These are phyloP conservation scores for Xerocomellus dryophilus DNA, from an alignment of 768 basidiomycete genomes.

Conservation along the genomic window DNA sequence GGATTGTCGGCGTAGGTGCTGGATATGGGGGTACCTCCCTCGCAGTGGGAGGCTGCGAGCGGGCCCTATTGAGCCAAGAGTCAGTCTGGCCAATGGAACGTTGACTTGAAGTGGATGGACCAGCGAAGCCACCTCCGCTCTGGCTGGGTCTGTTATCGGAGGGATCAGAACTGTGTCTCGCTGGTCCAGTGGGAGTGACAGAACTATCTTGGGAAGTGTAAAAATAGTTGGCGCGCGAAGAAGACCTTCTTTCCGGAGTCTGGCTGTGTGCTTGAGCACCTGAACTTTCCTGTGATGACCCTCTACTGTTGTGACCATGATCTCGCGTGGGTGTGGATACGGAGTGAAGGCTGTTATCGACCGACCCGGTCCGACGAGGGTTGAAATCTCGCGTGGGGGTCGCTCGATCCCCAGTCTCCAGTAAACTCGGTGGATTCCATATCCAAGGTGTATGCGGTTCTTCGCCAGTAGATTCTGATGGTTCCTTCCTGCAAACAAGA, in stretches of 20 bases:
- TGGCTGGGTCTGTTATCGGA: constrained; percentile 11
- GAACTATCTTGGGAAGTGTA: constrained; percentile 20
- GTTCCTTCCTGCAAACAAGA: constrained; percentile 17
- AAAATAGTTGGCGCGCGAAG: constrained; percentile 15
- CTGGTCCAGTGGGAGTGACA: constrained; percentile 10
- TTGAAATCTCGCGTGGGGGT: constrained; percentile 30
- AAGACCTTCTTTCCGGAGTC: constrained; percentile 23
- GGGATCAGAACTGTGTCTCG: constrained; percentile 28
- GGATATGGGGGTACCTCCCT: constrained; percentile 28
- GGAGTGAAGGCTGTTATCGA: constrained; percentile 9
- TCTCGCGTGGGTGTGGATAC: constrained; percentile 25
- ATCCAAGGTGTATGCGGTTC: constrained; percentile 66
- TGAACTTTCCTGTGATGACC: constrained; percentile 11
- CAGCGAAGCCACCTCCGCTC: constrained; percentile 4
- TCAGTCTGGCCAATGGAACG: constrained; percentile 15
- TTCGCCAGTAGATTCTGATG: constrained; percentile 36
- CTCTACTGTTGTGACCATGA: constrained; percentile 15
- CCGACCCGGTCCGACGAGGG: constrained; percentile 22
- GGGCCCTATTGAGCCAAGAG: constrained; percentile 22
- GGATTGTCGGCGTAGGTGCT: constrained; percentile 25
- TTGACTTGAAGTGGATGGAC: constrained; percentile 18
- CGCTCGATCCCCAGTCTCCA: constrained; percentile 27
- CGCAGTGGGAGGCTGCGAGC: constrained; percentile 16
- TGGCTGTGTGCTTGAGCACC: constrained; percentile 17
- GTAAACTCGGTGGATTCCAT: constrained; percentile 57